These are phyloP conservation scores for Globisporangium perplexum DNA, from an alignment of 352 stramenopile genomes.

Conservation along the genomic window DNA sequence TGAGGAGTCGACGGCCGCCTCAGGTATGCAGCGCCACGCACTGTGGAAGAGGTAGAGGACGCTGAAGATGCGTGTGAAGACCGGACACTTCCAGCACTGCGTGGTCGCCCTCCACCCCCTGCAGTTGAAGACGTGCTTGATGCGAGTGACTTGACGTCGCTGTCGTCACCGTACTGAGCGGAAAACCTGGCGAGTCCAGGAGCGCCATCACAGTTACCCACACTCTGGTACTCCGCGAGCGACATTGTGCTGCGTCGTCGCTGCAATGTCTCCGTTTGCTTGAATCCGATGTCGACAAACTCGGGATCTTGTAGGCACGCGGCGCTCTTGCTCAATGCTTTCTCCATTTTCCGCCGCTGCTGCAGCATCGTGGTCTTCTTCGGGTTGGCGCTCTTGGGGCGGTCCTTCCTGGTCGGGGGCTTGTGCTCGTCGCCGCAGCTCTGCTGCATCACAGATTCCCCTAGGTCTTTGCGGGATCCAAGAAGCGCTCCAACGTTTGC, in stretches of 20 bases:
- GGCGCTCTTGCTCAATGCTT: slow-evolving; percentile 19
- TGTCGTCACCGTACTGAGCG: background rate
- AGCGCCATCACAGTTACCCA: background rate
- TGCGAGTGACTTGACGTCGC: background rate
- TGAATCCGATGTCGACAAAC: background rate
- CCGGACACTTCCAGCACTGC: slow-evolving; percentile 51
- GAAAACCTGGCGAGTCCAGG: background rate
- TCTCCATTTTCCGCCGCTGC: slow-evolving; percentile 47
- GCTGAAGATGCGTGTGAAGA: slow-evolving; percentile 13
- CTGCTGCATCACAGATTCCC: background rate
- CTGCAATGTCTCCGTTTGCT: slow-evolving; percentile 4
- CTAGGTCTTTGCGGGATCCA: background rate
- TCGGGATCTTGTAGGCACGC: slow-evolving; percentile 3
- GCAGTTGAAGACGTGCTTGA: background rate
- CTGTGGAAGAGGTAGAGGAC: slow-evolving; percentile 17
- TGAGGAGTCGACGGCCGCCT: slow-evolving; percentile 49
- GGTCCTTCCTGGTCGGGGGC: slow-evolving; percentile 34
- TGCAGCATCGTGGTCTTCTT: slow-evolving; percentile 61
- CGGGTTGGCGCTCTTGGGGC: slow-evolving; percentile 53
- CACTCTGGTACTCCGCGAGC: slow-evolving; percentile 9
- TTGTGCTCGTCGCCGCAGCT: background rate
- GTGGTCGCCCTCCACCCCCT: slow-evolving; percentile 20
- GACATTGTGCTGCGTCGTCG: slow-evolving; percentile 10
- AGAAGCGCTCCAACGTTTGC: background rate
- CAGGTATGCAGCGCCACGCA: slow-evolving; percentile 56